Evolutionary conservation across 768 basidiomycete genomes (phyloP), one percentile per base, ranked within the genome.

Genomic region (Leccinum sublutescens): DNA sequence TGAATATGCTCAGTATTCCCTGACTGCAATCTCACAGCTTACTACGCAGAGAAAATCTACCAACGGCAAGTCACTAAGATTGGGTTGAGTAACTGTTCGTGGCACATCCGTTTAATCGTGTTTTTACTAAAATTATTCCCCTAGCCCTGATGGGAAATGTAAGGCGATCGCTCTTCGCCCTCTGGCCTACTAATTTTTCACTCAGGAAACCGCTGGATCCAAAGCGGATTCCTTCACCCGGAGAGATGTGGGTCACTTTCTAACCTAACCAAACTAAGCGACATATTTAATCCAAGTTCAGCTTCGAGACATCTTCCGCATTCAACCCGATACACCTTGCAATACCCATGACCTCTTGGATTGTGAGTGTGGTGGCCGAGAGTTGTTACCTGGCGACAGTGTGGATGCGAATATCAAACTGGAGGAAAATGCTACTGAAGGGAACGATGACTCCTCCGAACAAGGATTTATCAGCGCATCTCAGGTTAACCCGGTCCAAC

Each of bases 11-110:
- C 21, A 17, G 25, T 25, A 9, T 34, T n/a, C 17, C 45, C 29
- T 31, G 5, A 3, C 10, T 49, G 50, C 55, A 29, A 27, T 25
- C 50, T 64, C 50, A 61, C 54, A 40, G 15, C 57, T 45, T 34
- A 21, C 27, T 51, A 33, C 58, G 3, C 66, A 92, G 91, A 93
- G 75, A 94, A 95, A 76, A 93, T 96, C 23, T 95, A 84, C 69
- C 93, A 98, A 73, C 82, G 96, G 58, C 95, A 98, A 74, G 86
- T 98, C 31, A 97, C 93, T 17, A 98, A 98, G 74, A 82, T 93
- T 11, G 95, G 93, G 4, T 75, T 98, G 50, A 94, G 93, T 62
- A 85, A 91, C 63, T 92, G 91, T 92, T 66, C 74, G 86, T 78
- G 15, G 7, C 63, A 10, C 54, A 70, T 58, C 59, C n/a, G 15